Evolutionary conservation across 225 moss, liverwort and hornwort genomes (phyloP).

Genomic region (Straminergon stramineum): DNA sequence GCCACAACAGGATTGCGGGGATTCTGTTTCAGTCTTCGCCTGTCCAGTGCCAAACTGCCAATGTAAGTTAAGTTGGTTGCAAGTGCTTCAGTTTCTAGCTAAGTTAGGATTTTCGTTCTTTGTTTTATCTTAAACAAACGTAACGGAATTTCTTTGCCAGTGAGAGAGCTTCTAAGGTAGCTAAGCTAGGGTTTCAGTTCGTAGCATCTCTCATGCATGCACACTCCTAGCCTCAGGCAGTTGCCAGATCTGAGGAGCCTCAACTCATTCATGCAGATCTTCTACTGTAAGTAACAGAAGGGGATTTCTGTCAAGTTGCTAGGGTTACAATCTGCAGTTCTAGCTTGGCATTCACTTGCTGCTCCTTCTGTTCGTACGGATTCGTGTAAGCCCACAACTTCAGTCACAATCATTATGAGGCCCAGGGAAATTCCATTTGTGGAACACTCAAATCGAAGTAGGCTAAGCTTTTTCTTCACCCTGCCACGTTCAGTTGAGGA

Average conservation of each 20-base stretch:
- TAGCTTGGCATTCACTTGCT: neutral
- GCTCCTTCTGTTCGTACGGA: neutral
- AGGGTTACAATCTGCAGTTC: neutral
- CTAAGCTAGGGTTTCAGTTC: no score
- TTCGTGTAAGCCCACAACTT: neutral
- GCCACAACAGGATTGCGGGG: neutral
- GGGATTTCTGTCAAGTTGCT: neutral
- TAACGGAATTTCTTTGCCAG: no score
- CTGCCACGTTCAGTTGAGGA: neutral
- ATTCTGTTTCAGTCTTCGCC: neutral
- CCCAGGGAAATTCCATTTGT: neutral
- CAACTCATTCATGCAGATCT: neutral
- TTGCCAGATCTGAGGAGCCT: neutral
- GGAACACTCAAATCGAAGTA: neutral
- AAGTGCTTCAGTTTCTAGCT: neutral
- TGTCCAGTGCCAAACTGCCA: neutral
- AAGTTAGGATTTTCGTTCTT: no score
- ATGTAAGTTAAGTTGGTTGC: neutral
- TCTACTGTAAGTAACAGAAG: neutral
- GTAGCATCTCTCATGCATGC: neutral
- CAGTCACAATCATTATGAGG: neutral
- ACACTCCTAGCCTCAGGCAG: neutral
- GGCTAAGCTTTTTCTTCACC: no score
- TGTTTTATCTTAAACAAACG: no score
- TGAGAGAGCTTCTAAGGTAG: no score